Evolutionary conservation across 2,329 filamentous ascomycete species (phyloP), one percentile per base, ranked within the genome.

Genomic region (Talaromyces sp.): DNA sequence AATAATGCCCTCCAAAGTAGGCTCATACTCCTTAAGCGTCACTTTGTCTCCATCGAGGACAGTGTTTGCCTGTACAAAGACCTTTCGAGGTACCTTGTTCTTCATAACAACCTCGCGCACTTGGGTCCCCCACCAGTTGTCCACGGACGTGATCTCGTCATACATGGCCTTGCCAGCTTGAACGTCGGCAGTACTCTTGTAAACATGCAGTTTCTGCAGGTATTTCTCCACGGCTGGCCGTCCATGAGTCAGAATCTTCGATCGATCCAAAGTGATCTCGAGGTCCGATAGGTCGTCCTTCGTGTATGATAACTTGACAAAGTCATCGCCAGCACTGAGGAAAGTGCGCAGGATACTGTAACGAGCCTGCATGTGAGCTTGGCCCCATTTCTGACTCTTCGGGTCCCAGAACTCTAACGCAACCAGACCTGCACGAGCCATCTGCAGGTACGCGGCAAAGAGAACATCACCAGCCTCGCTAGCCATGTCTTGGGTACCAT

Each of bases 321-420:
- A 97, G 66, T 89, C 86, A 51, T 89, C 84, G n/a, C 88, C 90
- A 1, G 91, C 92, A 62, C 89, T 83, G 16, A 97, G 82, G 82
- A 97, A 92, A 68, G 75, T 75, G 16, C 74, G 74, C 49, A 97
- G 78, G 65, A 97, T 96, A 47, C 88, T 90, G 76, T 91, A 97
- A 10, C 92, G 88, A 19, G 91, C 92, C 74, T 96, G 91, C 75
- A 91, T 95, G 70, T 96, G 91, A 59, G 89, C 84, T 73, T 96
- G 92, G 8, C 92, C 92, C 92, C 92, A 96, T 77, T 96, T 96
- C 61, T 86, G 81, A 64, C 83, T 86, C 77, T 92, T 92, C 5
- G 91, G 91, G 66, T 97, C 91, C 91, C 91, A 97, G 80, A 94
- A 91, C 70, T 97, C 93, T 19, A 97, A 82, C 1, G 92, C 89